Conservation (phyloP, 139 green algal genomes). For the Coelastrella sp. region DNA sequence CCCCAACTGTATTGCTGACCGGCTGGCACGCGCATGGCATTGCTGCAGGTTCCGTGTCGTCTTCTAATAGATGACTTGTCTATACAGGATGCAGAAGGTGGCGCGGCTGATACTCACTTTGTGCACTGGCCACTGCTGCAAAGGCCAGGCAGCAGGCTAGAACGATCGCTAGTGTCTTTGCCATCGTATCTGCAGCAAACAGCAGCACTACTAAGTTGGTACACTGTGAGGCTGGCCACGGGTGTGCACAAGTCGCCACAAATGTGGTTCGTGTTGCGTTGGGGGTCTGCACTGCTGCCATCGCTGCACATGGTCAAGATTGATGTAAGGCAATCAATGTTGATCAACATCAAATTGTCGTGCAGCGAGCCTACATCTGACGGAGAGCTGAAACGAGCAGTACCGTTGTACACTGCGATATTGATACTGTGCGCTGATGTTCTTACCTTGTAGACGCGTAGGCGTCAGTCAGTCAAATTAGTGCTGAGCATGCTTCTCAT, state of each 20-base stretch:
- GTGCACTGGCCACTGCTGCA: slow-evolving; percentile 7
- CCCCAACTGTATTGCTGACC: background rate
- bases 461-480: background rate
- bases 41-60: background rate
- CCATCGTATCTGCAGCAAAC: background rate
- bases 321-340: no score
- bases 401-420: background rate
- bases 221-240: background rate
- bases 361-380: background rate
- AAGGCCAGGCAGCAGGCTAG: background rate
- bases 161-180: background rate
- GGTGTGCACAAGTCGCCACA: background rate
- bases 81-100: background rate
- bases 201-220: background rate
- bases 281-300: no score
- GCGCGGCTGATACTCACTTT: slow-evolving; percentile 17
- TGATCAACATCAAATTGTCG: no score
- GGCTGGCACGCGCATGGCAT: background rate
- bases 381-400: background rate
- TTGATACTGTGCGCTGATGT: no score
- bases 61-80: background rate
- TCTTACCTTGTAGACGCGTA: background rate
- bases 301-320: no score
- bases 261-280: no score
- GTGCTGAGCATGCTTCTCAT: background rate